Evolutionary conservation across 805 yeast genomes (phyloP), one percentile per base, ranked within the genome.

Genomic region (Saccharomycopsis microspora): DNA sequence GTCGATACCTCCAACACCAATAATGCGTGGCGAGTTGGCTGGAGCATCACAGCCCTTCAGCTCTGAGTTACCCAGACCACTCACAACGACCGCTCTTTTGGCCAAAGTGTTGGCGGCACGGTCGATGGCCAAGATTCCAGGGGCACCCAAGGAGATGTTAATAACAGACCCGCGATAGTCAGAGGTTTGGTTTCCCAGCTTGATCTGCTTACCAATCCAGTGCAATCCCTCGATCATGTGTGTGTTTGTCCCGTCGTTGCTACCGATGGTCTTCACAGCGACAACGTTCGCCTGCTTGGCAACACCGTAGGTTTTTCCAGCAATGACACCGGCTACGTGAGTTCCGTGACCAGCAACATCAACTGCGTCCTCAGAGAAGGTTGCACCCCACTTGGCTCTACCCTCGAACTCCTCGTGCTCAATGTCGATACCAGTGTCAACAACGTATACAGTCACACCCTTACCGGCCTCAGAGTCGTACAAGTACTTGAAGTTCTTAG

Each of bases 281-380:
- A 84, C 87, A 47, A 86, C 64, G 11, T 79, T 71, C 8, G 89
- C 93, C 44, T 75, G 70, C 66, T 87, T 86, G 49, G 95, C 89
- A 46, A 86, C 89, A 67, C 96, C 96, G 55, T 80, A 85, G 45
- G 75, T 68, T 52, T 71, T 70, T 29, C 93, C 84, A 43, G 81
- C 96, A 58, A 88, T 85, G 35, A 93, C 86, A 66, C 96, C 96
- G 10, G 96, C 96, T 68, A 94, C 85, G 61, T 89, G 96, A 42
- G 96, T 85, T 58, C 97, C 97, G 65, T 88, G 97, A 45, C 96
- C 97, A 57, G 84, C 82, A 45, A 86, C 90, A 62, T 88, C 96
- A 56, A 72, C 72, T 57, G 79, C 86, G 57, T 80, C 81, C 45
- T 64, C 57, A 55, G 94, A 93, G 55, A 85, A 71, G 49, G 94